Base-by-base conservation (phyloP, 2,329 filamentous ascomycete species). In the Scytalidium lignicola region DNA sequence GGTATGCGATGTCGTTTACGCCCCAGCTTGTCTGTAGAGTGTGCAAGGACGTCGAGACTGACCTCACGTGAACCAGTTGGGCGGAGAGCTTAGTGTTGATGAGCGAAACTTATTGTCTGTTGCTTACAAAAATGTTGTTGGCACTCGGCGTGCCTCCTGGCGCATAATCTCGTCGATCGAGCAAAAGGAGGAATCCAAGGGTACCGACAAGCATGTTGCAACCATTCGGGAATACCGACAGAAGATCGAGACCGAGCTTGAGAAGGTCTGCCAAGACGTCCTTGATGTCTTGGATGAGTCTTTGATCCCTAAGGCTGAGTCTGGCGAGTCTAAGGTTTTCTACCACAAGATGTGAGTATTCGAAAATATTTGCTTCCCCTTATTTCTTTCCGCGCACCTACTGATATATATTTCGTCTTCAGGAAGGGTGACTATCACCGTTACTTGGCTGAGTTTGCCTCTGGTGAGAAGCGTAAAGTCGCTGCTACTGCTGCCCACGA, bases 101-200 rank as follows among this genome's bases (percentile, higher is more conserved):
- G 93, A 99, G 85, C 90, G 92, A 74, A 97, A 97, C 79, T 88
- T 99, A 59, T 86, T 99, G 61, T 96, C 90, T 60, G 93, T 97
- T 67, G 92, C 92, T 71, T 99, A 99, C 86, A 99, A 99, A 88
- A 99, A 99, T 76, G 93, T 99, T 55, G 90, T 99, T 66, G 92
- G 93, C 67, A 95, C 93, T 69, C 87, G 92, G 74, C 92, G 93
- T 84, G 92, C 92, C 69, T 96, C 90, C 65, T 99, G 92, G 92
- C 86, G 92, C 77, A 97, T 99, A 76, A 95, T 99, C 76, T 95
- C 91, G 70, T 97, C 93, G 70, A 97, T 99, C 74, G 92, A 97
- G 80, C 92, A 97, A 77, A 97, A 97, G 86, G 92, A 97, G 80
- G 92, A 97, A 78, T 93, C 90, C 70, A 97, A 96, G 85, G 92